phyloP scores from a whole-genome alignment of 345 rosid species.

The Rhodamnia argentea region DNA sequence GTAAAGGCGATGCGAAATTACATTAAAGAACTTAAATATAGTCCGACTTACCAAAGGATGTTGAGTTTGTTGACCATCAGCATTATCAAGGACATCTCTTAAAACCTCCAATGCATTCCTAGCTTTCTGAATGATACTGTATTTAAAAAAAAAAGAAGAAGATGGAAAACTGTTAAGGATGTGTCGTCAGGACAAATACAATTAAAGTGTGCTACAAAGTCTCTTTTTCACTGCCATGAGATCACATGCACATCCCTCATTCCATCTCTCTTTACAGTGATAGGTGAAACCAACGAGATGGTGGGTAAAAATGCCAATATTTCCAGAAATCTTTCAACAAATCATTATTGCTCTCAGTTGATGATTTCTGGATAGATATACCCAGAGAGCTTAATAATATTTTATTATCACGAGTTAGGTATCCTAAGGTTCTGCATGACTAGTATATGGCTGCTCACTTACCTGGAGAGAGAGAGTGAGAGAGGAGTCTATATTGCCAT shows the following conservation, averaged over 20 bases:
- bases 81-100: conserved; percentile 88
- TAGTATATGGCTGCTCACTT: background rate
- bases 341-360: background rate
- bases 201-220: background rate
- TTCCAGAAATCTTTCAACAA: background rate
- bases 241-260: background rate
- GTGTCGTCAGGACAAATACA: background rate
- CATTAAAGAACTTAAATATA: background rate
- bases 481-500: background rate
- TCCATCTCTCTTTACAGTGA: background rate
- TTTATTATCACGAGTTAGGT: background rate
- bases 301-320: background rate
- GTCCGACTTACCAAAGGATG: conserved; percentile 53
- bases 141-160: background rate
- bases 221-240: background rate
- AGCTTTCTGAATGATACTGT: conserved; percentile 90
- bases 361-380: background rate
- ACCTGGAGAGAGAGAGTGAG: background rate
- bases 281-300: background rate
- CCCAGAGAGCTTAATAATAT: background rate
- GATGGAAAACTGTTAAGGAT: background rate
- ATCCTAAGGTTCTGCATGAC: background rate
- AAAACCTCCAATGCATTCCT: conserved; percentile 72
- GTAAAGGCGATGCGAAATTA: background rate
- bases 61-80: conserved; percentile 38